Percentiles rank a stretch among this genome's conserved stretches.
Conservation (phyloP, 371 early-diverging fungal genomes). For the Choanephora cucurbitarum region DNA sequence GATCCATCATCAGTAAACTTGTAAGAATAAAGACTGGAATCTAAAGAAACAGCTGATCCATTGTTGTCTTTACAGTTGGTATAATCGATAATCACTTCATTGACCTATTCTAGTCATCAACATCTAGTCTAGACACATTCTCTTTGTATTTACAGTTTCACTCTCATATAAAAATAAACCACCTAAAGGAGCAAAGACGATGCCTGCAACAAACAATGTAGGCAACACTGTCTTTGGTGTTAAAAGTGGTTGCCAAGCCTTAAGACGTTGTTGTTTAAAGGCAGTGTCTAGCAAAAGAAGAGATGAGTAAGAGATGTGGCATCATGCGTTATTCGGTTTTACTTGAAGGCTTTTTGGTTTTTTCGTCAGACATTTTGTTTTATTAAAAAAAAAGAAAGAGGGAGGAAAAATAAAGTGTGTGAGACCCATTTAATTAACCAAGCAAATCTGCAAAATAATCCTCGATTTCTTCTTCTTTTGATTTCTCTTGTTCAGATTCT, state of each 20-base stretch:
- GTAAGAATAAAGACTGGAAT: slow-evolving; percentile 33
- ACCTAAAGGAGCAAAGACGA: slow-evolving; percentile 86
- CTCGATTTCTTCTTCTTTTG: slow-evolving; percentile 49
- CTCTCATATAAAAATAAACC: slow-evolving; percentile 67
- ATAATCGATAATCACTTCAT: slow-evolving; percentile 83
- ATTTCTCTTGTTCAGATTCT: slow-evolving; percentile 37
- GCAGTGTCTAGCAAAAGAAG: slow-evolving; percentile 66
- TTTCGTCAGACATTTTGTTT: slow-evolving; percentile 45
- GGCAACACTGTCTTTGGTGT: slow-evolving; percentile 90
- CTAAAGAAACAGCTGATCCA: slow-evolving; percentile 4
- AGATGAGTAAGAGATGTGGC: background rate
- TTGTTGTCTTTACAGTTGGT: slow-evolving; percentile 65
- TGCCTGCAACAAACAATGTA: slow-evolving; percentile 81
- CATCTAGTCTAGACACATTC: too few species aligned
- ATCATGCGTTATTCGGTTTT: slow-evolving; percentile 8
- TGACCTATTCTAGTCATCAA: slow-evolving; percentile 41
- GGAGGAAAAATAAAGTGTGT: slow-evolving; percentile 5
- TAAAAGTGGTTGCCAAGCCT: slow-evolving; percentile 91
- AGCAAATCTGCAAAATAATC: slow-evolving; percentile 50
- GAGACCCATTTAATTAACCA: too few species aligned
- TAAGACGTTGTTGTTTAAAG: slow-evolving; percentile 91
- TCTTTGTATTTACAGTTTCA: slow-evolving; percentile 37
- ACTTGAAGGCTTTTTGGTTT: slow-evolving; percentile 53
- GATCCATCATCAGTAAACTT: slow-evolving; percentile 46
- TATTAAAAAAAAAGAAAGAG: slow-evolving; percentile 10